phyloP scores from a whole-genome alignment of 2,329 filamentous ascomycete species.

The Zymoseptoria crescenta region DNA sequence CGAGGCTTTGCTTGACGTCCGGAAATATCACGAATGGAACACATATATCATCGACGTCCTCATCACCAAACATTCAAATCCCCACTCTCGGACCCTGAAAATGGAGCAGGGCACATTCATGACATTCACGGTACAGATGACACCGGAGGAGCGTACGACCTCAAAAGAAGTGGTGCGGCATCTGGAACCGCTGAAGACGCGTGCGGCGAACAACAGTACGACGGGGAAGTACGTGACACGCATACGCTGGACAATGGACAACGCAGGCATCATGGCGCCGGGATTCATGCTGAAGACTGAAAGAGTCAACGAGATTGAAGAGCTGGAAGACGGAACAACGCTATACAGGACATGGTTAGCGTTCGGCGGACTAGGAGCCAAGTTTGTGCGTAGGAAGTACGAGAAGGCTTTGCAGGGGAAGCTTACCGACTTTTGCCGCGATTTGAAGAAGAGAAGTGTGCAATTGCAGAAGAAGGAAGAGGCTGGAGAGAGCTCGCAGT shows the following conservation, averaged over 20 bases:
- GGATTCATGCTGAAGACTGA: slow-evolving; percentile 35
- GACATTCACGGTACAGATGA: slow-evolving; percentile 39
- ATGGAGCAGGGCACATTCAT: slow-evolving; percentile 36
- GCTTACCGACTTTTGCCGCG: background rate
- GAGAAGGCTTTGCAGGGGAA: slow-evolving; percentile 27
- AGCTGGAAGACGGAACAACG: slow-evolving; percentile 28
- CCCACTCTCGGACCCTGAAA: slow-evolving; percentile 12
- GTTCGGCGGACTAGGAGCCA: slow-evolving; percentile 36
- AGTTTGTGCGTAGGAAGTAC: slow-evolving; percentile 38
- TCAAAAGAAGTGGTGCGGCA: slow-evolving; percentile 31
- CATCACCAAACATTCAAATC: slow-evolving; percentile 36
- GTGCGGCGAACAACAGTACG: slow-evolving; percentile 9
- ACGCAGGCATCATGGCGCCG: slow-evolving; percentile 23
- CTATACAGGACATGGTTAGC: slow-evolving; percentile 39
- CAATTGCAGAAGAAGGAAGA: background rate
- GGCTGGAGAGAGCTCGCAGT: background rate
- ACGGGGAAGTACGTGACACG: slow-evolving; percentile 23
- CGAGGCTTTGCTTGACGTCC: slow-evolving; percentile 37
- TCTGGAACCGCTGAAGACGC: slow-evolving; percentile 25
- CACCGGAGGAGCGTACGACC: slow-evolving; percentile 22
- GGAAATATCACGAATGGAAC: slow-evolving; percentile 43
- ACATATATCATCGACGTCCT: slow-evolving; percentile 38
- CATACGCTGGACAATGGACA: slow-evolving; percentile 27
- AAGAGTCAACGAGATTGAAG: slow-evolving; percentile 41
- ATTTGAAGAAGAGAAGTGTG: background rate